Evolutionary conservation across 1,284 basidiomycete species (phyloP).

Genomic region (Tetrapyrgos nigripes): DNA sequence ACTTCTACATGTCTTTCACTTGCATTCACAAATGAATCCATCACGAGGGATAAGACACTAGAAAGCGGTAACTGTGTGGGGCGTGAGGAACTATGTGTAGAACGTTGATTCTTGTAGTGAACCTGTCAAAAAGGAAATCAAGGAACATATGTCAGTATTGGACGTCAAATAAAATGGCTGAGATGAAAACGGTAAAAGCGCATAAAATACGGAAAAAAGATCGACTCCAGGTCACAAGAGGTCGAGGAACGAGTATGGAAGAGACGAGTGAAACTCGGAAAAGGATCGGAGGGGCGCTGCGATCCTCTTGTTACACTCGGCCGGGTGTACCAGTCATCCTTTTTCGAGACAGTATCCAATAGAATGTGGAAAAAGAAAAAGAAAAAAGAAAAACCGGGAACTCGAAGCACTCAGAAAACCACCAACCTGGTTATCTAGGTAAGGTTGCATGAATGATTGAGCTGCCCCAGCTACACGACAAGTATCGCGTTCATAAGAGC

Average conservation of each 20-base stretch:
- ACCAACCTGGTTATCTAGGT: conserved; percentile 93
- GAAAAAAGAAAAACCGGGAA: background rate
- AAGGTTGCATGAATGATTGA: conserved; percentile 90
- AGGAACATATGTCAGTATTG: background rate
- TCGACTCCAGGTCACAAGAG: no score
- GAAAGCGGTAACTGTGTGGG: conserved; percentile 83
- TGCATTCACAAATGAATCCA: conserved; percentile 92
- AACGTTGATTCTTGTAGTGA: conserved; percentile 93
- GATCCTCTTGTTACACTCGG: background rate
- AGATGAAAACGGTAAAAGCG: conserved; percentile 20
- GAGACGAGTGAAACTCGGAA: conserved; percentile 44
- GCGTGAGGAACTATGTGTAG: conserved; percentile 69
- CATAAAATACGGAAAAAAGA: no score
- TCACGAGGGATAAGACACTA: conserved; percentile 85
- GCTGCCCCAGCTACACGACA: conserved; percentile 95
- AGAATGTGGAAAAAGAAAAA: background rate
- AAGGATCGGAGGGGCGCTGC: conserved; percentile 46
- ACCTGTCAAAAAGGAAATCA: conserved; percentile 58
- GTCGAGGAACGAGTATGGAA: no score
- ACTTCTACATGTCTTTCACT: conserved; percentile 97
- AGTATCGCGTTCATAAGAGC: conserved; percentile 93
- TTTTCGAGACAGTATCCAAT: background rate
- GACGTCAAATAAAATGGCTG: background rate
- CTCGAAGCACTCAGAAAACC: background rate
- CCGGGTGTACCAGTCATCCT: no score